A percentile compares a stretch with the other conserved stretches of the same genome.
Evolutionary conservation across 192 early-diverging fungal species (phyloP).

Genomic region (Podila epicladia): DNA sequence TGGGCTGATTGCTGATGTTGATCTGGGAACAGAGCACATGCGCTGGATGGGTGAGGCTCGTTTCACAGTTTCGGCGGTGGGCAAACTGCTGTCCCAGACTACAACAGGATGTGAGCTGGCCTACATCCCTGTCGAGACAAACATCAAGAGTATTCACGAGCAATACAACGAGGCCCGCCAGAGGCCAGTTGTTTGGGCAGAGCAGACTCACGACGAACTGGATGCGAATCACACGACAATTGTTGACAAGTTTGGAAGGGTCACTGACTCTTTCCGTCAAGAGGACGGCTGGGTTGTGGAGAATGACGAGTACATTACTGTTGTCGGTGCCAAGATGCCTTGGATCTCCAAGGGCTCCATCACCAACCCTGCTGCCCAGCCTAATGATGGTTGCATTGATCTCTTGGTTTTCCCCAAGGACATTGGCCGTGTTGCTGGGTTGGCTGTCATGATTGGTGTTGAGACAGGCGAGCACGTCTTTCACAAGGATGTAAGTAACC

Average conservation of each 20-base stretch:
- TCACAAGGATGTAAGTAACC: constrained; percentile 52
- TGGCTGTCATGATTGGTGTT: constrained; percentile 51
- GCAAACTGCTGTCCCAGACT: constrained; percentile 51
- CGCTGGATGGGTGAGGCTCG: constrained; percentile 68
- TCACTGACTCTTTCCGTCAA: constrained; percentile 30
- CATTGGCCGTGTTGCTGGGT: constrained; percentile 29
- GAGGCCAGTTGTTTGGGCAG: constrained; percentile 33
- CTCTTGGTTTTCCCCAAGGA: constrained; percentile 51
- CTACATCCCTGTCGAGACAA: constrained; percentile 54
- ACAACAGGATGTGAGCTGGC: constrained; percentile 54
- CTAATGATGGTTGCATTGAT: constrained; percentile 64
- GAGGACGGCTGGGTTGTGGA: constrained; percentile 58
- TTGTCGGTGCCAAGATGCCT: constrained; percentile 61
- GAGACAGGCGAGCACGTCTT: constrained; percentile 60
- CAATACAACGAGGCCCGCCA: constrained; percentile 34
- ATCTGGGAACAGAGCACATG: constrained; percentile 64
- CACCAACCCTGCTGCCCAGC: constrained; percentile 59
- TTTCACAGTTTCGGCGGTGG: constrained; percentile 50
- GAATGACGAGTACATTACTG: constrained; percentile 51
- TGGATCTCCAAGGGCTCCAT: constrained; percentile 56
- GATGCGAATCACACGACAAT: constrained; percentile 26
- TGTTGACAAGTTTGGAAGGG: constrained; percentile 38
- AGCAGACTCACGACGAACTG: constrained; percentile 32
- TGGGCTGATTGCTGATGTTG: constrained; percentile 65
- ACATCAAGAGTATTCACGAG: constrained; percentile 48